Evolutionary conservation across 345 rosid genomes (phyloP).

Genomic region (Eucalyptus sideroxylon): DNA sequence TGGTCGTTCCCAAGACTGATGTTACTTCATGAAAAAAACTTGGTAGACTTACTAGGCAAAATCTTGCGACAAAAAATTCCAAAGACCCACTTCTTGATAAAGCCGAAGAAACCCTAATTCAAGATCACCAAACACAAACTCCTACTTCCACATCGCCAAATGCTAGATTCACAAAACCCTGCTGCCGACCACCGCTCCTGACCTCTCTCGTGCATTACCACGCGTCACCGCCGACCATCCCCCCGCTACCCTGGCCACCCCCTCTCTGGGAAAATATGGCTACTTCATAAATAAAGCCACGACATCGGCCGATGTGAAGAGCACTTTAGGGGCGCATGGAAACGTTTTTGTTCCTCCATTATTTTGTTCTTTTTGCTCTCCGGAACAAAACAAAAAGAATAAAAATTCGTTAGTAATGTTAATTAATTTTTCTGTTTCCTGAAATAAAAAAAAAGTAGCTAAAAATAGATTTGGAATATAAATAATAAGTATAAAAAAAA

Average conservation of each 20-base stretch:
- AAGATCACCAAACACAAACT: background rate
- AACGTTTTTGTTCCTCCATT: no score
- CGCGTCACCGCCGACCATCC: background rate
- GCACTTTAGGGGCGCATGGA: background rate
- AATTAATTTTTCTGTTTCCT: rapidly evolving
- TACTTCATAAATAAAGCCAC: background rate
- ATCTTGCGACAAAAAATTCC: background rate
- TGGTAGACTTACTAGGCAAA: background rate
- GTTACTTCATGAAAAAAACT: background rate
- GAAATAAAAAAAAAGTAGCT: no score
- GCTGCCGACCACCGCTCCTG: background rate
- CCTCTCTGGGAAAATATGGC: background rate
- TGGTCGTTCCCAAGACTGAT: background rate
- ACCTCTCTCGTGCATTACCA: background rate
- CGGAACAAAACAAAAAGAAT: rapidly evolving
- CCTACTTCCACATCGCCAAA: background rate
- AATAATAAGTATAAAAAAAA: no score
- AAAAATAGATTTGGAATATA: rapidly evolving
- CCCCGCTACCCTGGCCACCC: background rate
- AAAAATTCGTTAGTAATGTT: no score
- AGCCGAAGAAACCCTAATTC: background rate
- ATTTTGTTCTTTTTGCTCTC: no score
- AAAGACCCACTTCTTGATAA: background rate
- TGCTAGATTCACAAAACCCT: background rate
- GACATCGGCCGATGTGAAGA: background rate